A percentile compares a stretch with the other conserved stretches of the same genome.
These are phyloP conservation scores for Suillus bovinus DNA, from an alignment of 768 basidiomycete genomes.

Conservation along the genomic window DNA sequence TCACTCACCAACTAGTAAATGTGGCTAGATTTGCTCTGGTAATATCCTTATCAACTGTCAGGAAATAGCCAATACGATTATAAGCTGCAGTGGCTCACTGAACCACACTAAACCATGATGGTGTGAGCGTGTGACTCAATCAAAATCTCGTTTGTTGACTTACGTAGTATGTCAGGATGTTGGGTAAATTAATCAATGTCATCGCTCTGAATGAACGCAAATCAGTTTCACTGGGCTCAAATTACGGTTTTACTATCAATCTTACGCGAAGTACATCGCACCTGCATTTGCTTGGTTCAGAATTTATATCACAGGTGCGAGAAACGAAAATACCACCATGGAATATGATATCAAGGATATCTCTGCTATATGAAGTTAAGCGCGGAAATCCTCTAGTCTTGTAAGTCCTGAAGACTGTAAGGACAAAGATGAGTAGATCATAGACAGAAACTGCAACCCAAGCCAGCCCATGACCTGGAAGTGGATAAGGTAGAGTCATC, in stretches of 20 bases:
- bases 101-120: background rate
- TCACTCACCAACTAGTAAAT: conserved; percentile 46
- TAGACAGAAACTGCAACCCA: background rate
- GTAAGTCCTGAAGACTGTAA: background rate
- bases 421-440: background rate
- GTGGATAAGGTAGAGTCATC: background rate
- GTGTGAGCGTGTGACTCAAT: background rate
- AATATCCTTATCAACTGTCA: conserved; percentile 35
- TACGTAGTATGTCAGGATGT: background rate
- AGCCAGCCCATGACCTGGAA: background rate
- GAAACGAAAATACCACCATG: background rate
- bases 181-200: background rate
- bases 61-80: background rate
- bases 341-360: background rate
- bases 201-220: background rate
- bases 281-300: background rate
- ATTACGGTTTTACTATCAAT: background rate
- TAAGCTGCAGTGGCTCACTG: background rate
- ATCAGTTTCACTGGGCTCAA: background rate
- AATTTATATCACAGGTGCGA: background rate
- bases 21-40: conserved; percentile 48
- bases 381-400: background rate
- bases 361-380: background rate
- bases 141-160: background rate
- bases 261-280: background rate